These are phyloP conservation scores for Blastobotrys malaysiensis DNA, from an alignment of 1,139 yeast species.

Conservation along the genomic window DNA sequence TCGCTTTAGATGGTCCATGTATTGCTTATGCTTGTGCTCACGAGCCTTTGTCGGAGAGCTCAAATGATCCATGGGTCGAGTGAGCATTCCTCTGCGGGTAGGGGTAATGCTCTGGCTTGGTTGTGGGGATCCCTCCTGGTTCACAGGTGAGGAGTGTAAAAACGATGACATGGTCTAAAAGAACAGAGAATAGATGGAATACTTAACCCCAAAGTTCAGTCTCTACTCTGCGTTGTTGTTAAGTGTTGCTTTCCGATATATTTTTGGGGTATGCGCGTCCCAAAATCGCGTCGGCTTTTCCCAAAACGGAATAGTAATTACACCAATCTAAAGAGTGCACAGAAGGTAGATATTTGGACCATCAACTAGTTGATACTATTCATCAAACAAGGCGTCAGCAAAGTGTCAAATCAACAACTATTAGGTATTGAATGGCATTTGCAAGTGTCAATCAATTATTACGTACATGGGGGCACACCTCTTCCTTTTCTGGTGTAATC, in stretches of 20 bases:
- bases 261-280: background rate
- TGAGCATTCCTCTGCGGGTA: background rate
- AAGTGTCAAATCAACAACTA: too few relatives aligned
- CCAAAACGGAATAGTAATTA: background rate
- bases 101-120: background rate
- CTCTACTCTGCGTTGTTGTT: background rate
- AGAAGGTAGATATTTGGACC: too few relatives aligned
- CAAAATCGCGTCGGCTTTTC: background rate
- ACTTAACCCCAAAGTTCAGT: too few relatives aligned
- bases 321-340: background rate
- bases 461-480: too few relatives aligned
- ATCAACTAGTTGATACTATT: too few relatives aligned
- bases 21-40: conserved; percentile 11
- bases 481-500: background rate
- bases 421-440: too few relatives aligned
- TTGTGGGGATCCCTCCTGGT: background rate
- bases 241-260: background rate
- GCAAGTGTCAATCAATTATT: too few relatives aligned
- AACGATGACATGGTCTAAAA: conserved; percentile 3
- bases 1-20: conserved; percentile 12
- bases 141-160: conserved; percentile 1
- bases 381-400: too few relatives aligned
- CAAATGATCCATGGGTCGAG: conserved; percentile 9
- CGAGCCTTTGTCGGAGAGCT: conserved; percentile 13
- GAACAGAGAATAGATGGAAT: too few relatives aligned